Base-by-base conservation (phyloP, 768 basidiomycete genomes). In the Tulasnella sp. region DNA sequence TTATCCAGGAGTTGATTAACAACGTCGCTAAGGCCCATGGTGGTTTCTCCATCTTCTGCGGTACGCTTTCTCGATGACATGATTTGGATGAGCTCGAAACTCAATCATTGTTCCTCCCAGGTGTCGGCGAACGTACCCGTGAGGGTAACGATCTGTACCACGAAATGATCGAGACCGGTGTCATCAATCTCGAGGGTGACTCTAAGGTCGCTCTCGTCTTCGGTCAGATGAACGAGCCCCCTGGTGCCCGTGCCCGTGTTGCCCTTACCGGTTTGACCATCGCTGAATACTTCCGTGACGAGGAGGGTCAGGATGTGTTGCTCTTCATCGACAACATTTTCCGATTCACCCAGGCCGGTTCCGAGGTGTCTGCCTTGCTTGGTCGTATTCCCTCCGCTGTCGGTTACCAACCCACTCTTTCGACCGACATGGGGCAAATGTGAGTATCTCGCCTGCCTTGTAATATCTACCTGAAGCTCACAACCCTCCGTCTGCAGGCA, bases 281-380 rank as follows among this genome's bases (percentile, higher is more conserved):
- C 81, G 97, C 97, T 79, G 97, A 99, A 86, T 99, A 99, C 88
- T 99, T 99, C 97, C 96, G 97, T 91, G 97, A 99, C 82, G 97
- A 99, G 87, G 97, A 99, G 87, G 97, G 97, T 79, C 97, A 99
- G 85, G 97, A 99, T 85, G 97, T 99, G 88, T 89, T 99, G 83
- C 91, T 99, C 83, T 99, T 99, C 90, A 99, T 99, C 84, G 97
- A 99, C 93, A 99, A 99, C 91, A 99, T 99, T 86, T 99, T 99
- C 97, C 96, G 97, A 83, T 99, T 99, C 93, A 99, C 97, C 81
- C 97, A 99, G 85, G 97, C 97, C 82, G 97, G 97, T 91, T 99
- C 97, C 79, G 97, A 99, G 84, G 97, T 99, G 88, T 99, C 97
- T 86, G 97, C 97, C 79, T 86, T 99, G 81, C 93, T 99, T 80